Conservation (phyloP, 83 land plant species). For the Thuja plicata region DNA sequence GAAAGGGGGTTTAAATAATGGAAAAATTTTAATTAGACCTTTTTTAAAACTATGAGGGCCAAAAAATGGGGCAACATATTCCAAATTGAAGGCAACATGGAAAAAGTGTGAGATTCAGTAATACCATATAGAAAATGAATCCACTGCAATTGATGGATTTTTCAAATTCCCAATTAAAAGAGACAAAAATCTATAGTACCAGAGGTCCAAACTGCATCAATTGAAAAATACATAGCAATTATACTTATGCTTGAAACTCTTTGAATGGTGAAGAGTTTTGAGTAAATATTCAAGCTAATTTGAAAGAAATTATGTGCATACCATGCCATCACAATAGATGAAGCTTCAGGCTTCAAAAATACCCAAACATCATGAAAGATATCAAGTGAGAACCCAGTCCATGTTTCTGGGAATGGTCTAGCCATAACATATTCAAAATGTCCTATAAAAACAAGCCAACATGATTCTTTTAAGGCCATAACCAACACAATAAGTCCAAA, state of each 20-base stretch:
- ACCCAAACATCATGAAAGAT: conserved; percentile 20
- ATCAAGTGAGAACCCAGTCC: conserved; percentile 17
- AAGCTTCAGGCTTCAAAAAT: conserved; percentile 19
- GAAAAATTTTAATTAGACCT: too few relatives aligned
- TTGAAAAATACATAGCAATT: background rate
- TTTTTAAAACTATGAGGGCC: too few relatives aligned
- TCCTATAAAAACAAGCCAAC: conserved; percentile 30
- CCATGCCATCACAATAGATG: conserved; percentile 25
- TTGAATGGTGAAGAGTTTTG: background rate
- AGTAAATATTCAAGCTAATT: background rate
- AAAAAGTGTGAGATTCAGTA: background rate
- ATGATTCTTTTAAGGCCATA: conserved; percentile 20
- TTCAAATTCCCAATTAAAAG: background rate
- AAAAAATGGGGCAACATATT: background rate
- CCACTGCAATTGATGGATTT: background rate
- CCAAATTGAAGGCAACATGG: background rate
- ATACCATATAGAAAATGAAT: conserved; percentile 11
- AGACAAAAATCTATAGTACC: conserved; percentile 8
- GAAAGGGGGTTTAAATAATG: too few relatives aligned
- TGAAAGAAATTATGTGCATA: conserved; percentile 7
- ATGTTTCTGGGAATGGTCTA: conserved; percentile 27
- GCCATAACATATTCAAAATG: conserved; percentile 23
- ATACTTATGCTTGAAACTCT: background rate
- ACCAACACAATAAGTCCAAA: conserved; percentile 29
- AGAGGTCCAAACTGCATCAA: conserved; percentile 5